Base-by-base conservation (phyloP, 2,329 filamentous ascomycete species). In the Xylariaceae sp. region DNA sequence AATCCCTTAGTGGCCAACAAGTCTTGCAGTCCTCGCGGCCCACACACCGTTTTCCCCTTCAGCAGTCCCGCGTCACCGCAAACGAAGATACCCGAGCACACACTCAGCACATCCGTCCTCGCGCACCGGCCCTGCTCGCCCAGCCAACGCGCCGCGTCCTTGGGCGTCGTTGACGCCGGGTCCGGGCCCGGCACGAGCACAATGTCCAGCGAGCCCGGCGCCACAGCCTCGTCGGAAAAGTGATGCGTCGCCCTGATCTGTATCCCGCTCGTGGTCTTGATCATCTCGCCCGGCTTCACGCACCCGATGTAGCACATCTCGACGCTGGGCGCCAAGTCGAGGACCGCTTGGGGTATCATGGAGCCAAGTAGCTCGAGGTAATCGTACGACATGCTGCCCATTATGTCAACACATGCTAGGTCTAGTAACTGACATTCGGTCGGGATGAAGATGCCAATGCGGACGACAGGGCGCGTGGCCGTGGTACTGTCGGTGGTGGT, bases 371-470 rank as follows among this genome's bases (percentile, higher is more conserved):
- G 2, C 1, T 48, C 41, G 13, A 78, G 48, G 50, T 77, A 77
- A 37, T 70, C 64, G 42, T 65, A 59, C 42, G 65, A 67, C 58
- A 75, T 66, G 47, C 62, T 63, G 24, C 61, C 68, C 15, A 79
- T 64, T 38, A 76, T 59, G 55, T 78, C 74, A 39, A 76, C 62
- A 37, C 68, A 68, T 9, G 74, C 73, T 4, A 65, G 51, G 54
- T 79, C 75, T 15, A 78, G 67, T 8, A 74, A 56, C 47, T 79
- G 74, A 9, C 64, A 63, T 2, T 63, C 62, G 2, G 50, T 46
- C 2, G 74, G 72, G 37, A 76, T 60, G 54, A 74, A 76, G 41
- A 79, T 72, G 17, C 74, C 75, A 37, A 78, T 65, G 32, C 57
- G 65, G 43, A 77, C 50, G 3, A 44, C 52, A n/a, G 30, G 30